Conservation (phyloP, 139 green algal genomes). For the Raphidocelis subcapitata region DNA sequence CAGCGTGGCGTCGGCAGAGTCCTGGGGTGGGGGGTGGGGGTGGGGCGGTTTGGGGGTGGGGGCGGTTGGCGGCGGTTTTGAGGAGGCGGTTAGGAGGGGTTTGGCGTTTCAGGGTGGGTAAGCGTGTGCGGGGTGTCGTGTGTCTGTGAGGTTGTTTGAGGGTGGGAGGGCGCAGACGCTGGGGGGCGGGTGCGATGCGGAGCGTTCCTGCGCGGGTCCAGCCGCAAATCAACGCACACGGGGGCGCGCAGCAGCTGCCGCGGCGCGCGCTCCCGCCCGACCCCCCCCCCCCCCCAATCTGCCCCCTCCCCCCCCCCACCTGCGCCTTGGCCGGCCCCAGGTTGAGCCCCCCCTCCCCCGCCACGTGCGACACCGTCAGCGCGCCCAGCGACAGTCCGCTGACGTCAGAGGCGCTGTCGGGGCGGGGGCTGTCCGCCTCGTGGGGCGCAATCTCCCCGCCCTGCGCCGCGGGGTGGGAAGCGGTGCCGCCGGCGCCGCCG, state of each 20-base stretch:
- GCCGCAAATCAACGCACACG: too few relatives aligned
- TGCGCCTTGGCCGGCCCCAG: too few relatives aligned
- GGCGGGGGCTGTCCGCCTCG: conserved; percentile 9
- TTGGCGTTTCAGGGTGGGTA: too few relatives aligned
- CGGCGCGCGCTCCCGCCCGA: too few relatives aligned
- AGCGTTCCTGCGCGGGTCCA: too few relatives aligned
- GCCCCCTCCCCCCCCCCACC: neutral
- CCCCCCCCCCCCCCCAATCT: neutral
- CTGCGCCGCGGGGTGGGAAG: too few relatives aligned
- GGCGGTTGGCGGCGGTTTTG: neutral
- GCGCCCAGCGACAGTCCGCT: conserved; percentile 17
- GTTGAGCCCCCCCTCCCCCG: neutral
- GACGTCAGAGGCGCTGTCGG: conserved; percentile 29
- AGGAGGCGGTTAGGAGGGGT: too few relatives aligned
- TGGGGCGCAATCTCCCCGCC: conserved; percentile 19
- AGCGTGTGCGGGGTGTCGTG: too few relatives aligned
- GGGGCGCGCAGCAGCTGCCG: too few relatives aligned
- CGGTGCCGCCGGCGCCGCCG: neutral
- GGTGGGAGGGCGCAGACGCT: too few relatives aligned
- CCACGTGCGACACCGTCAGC: conserved; percentile 8
- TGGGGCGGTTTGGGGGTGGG: neutral
- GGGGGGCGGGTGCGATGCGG: too few relatives aligned
- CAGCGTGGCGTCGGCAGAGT: conserved; percentile 21
- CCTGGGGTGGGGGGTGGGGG: neutral
- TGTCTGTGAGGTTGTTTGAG: too few relatives aligned